phyloP scores from a whole-genome alignment of 108 stramenopile genomes.

The Skeletonema tropicum region DNA sequence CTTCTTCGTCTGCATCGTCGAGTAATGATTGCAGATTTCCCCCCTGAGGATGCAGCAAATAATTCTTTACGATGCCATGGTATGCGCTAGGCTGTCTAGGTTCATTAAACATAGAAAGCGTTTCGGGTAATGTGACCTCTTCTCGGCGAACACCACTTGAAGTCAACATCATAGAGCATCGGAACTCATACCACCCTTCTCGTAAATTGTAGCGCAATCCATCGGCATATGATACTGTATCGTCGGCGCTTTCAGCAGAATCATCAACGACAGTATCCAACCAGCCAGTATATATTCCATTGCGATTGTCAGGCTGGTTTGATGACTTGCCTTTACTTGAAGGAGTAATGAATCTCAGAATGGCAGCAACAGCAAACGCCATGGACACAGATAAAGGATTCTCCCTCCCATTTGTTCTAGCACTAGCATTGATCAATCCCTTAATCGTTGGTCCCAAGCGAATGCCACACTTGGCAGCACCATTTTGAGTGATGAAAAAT shows the following conservation, averaged over 20 bases:
- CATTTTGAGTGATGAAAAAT: slow-evolving; percentile 94
- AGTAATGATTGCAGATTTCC: slow-evolving; percentile 59
- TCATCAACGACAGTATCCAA: slow-evolving; percentile 37
- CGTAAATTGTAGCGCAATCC: slow-evolving; percentile 69
- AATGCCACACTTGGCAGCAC: slow-evolving; percentile 88
- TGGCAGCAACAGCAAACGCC: slow-evolving; percentile 83
- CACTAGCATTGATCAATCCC: slow-evolving; percentile 46
- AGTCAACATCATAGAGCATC: slow-evolving; percentile 26
- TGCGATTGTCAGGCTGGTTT: background rate
- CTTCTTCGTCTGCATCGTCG: slow-evolving; percentile 12
- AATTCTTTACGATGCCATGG: slow-evolving; percentile 32
- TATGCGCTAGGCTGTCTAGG: slow-evolving; percentile 50
- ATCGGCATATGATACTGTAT: slow-evolving; percentile 71
- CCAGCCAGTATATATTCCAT: slow-evolving; percentile 67
- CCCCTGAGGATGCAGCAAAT: slow-evolving; percentile 55
- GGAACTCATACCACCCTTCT: slow-evolving; percentile 84
- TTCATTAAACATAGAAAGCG: slow-evolving; percentile 27
- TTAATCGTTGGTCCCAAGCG: slow-evolving; percentile 78
- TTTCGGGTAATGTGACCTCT: slow-evolving; percentile 26
- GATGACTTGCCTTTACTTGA: background rate
- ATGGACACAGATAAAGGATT: slow-evolving; percentile 55
- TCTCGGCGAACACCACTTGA: background rate
- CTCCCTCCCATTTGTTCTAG: slow-evolving; percentile 1
- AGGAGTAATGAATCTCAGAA: slow-evolving; percentile 86
- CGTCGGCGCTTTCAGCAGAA: slow-evolving; percentile 1